These are phyloP conservation scores for Iberis pinnata DNA, from an alignment of 345 rosid species.

Conservation along the genomic window DNA sequence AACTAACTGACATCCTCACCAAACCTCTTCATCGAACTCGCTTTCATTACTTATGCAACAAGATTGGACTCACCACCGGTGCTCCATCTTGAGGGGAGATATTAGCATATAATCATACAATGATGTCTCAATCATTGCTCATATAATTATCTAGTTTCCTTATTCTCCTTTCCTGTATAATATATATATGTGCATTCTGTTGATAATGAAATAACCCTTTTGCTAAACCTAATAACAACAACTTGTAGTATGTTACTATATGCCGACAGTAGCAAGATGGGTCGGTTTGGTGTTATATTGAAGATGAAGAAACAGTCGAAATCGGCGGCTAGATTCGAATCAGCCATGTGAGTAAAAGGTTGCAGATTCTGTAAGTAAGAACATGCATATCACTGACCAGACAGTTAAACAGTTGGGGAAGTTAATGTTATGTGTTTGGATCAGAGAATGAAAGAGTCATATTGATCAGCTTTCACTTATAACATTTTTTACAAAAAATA, in stretches of 20 bases:
- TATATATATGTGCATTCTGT: too few relatives aligned
- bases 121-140: too few relatives aligned
- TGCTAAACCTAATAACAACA: too few relatives aligned
- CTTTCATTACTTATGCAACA: too few relatives aligned
- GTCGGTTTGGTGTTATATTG: constrained; percentile 23
- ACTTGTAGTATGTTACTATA: constrained; percentile 27
- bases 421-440: constrained; percentile 30
- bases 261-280: constrained; percentile 28
- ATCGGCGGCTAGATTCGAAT: constrained; percentile 21
- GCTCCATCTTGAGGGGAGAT: too few relatives aligned
- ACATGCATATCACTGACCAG: constrained; percentile 32
- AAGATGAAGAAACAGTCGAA: constrained; percentile 22
- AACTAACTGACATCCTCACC: too few relatives aligned
- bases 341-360: constrained; percentile 31
- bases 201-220: too few relatives aligned
- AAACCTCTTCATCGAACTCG: too few relatives aligned
- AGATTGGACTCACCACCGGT: too few relatives aligned
- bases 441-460: constrained; percentile 20
- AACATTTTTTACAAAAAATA: not conserved
- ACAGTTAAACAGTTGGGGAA: constrained; percentile 33
- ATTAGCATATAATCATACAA: too few relatives aligned
- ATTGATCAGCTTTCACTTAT: constrained; percentile 17
- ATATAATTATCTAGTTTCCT: too few relatives aligned
- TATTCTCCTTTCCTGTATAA: too few relatives aligned
- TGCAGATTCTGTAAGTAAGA: constrained; percentile 27